Base-by-base conservation (phyloP, 164 flowering plant genomes). In the Nymphaea colorata region DNA sequence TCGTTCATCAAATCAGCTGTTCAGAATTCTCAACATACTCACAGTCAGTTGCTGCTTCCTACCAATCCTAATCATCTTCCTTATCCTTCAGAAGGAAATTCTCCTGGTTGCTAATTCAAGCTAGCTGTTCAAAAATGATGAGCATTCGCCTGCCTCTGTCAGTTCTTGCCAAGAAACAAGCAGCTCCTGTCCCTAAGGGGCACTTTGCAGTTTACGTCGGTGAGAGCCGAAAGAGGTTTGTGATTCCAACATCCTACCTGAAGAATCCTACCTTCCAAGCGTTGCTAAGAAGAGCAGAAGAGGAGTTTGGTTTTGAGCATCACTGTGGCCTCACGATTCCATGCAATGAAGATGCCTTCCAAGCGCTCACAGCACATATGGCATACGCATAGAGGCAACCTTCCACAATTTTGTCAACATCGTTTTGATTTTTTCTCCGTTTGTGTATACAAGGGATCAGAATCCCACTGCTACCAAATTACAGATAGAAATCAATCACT, bases 191-290 rank as follows among this genome's bases (percentile, higher is more conserved):
- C 0, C 90, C 87, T 3, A 81, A 77, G 71, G 87, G 90, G 7
- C 90, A 86, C 66, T 86, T 84, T 62, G 84, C 73, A 0, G 87
- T 86, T 2, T 86, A 86, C 61, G 86, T 86, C 3, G 90, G 90
- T 0, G 82, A 82, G 43, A 74, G 80, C 59, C 68, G 87, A 60
- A 77, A 76, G 70, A 72, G 90, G 68, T 78, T 77, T 63, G 76
- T 84, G 5, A 71, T 84, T 17, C 87, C 90, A 1, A 77, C 84
- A 17, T 69, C 86, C 6, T 80, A 75, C 73, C 47, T 84, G 66
- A 64, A 47, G 7, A 74, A 70, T 45, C 82, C 85, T 0, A 69
- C 74, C 72, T 84, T 86, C 41, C 85, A 81, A 53, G 60, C 12
- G 36, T 73, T 84, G 44, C 81, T 86, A n/a, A 80, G 71, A 62